A percentile compares a stretch with the other conserved stretches of the same genome.
These are phyloP conservation scores for Ogataea haglerorum DNA, from an alignment of 805 yeast genomes.

Conservation along the genomic window DNA sequence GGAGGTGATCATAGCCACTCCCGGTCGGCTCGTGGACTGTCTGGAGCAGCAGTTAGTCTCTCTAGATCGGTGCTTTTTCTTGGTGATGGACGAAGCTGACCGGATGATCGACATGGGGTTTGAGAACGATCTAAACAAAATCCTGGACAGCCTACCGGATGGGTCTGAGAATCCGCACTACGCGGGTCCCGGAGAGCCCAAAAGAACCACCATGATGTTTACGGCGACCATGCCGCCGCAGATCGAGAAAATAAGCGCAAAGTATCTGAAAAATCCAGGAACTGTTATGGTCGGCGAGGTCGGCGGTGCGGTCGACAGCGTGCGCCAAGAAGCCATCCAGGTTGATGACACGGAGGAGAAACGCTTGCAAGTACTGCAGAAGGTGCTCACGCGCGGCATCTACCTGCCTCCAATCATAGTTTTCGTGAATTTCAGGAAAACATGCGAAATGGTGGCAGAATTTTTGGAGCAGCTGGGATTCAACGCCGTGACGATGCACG, in stretches of 20 bases:
- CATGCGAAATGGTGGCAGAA: conserved; percentile 65
- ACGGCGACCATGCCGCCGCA: conserved; percentile 88
- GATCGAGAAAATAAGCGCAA: conserved; percentile 63
- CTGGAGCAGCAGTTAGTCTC: conserved; percentile 63
- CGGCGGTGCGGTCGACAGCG: conserved; percentile 63
- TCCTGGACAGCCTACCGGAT: conserved; percentile 54
- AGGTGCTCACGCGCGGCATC: conserved; percentile 32
- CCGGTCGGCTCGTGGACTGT: conserved; percentile 85
- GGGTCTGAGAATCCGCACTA: conserved; percentile 40
- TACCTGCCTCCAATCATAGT: conserved; percentile 64
- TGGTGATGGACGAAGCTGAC: conserved; percentile 92
- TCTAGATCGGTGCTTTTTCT: conserved; percentile 56
- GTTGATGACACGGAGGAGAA: conserved; percentile 40
- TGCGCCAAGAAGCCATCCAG: conserved; percentile 65
- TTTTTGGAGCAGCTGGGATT: conserved; percentile 45
- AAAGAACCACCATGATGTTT: conserved; percentile 81
- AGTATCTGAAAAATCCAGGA: conserved; percentile 60
- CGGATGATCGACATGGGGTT: conserved; percentile 95
- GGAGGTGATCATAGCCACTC: conserved; percentile 87
- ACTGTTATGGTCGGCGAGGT: conserved; percentile 64
- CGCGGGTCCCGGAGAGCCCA: conserved; percentile 22
- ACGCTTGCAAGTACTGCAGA: conserved; percentile 41
- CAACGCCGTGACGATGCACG: conserved; percentile 68
- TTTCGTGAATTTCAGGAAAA: conserved; percentile 73
- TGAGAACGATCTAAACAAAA: conserved; percentile 68